Base-by-base conservation (phyloP, 306 rosid genomes). In the Quercus suber region DNA sequence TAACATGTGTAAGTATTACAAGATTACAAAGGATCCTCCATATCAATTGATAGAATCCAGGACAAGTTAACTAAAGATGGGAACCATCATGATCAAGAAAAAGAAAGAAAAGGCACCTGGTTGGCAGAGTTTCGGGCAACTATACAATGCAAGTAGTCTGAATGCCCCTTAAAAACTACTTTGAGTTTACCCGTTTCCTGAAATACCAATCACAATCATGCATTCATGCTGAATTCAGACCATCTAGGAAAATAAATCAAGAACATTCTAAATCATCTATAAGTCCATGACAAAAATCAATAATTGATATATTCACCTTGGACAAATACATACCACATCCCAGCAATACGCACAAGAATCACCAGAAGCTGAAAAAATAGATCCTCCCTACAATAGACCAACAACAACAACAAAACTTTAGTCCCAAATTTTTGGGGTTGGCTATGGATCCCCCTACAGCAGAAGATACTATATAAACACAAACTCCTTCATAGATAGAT, bases 331-430 rank as follows among this genome's bases (percentile, higher is more conserved):
- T 91, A 95, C 98, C 98, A 92, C 89, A 95, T 92, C 99, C 99
- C 97, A 92, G 86, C 97, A 92, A 87, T 91, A 95, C 52, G 96
- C 92, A 84, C 98, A 88, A 69, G 97, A 91, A 90, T 92, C 98
- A 71, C 98, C 99, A 30, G 96, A 91, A 67, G 99, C 98, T 60
- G 98, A 78, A 49, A 88, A 91, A 77, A 92, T 84, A 67, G 97
- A 91, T 84, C 99, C 97, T 18, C 43, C 89, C 98, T 92, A 78
- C 77, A 82, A 81, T 64, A 53, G 81, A 57, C 2, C 45, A 41
- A 41, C 45, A 41, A 37, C 45, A 37, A 41, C 45, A 41, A 41
- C 45, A 41, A 41, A 41, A 41, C 45, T 11, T 41, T 41, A 41
- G 45, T 41, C 11, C 45, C 45, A 41, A 41, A 8, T 0, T 41